phyloP scores from a whole-genome alignment of 2,329 filamentous ascomycete species.

The Penicillium sp. region DNA sequence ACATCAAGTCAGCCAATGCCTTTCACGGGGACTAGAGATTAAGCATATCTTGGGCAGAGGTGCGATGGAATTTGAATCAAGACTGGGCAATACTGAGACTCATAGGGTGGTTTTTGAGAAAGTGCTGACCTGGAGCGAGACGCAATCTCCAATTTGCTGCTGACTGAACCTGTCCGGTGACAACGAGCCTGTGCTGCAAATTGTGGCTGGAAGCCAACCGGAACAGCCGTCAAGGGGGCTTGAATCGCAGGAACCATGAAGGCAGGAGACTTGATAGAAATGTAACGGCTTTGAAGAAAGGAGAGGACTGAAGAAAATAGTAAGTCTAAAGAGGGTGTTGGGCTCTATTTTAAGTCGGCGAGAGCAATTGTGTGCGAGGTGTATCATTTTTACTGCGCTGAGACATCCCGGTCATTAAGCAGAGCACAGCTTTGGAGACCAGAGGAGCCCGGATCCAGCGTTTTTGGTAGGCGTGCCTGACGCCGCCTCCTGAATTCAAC shows the following conservation, averaged over 20 bases:
- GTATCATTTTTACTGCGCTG: slow-evolving; percentile 3
- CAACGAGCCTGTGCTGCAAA: slow-evolving; percentile 25
- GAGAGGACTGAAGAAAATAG: neutral
- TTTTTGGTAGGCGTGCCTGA: slow-evolving; percentile 18
- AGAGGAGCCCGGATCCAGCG: slow-evolving; percentile 6
- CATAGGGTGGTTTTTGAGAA: slow-evolving; percentile 7
- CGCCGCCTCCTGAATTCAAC: slow-evolving; percentile 13
- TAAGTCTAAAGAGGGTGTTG: neutral
- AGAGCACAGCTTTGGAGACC: slow-evolving; percentile 8
- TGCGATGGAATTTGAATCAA: neutral
- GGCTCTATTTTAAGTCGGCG: neutral
- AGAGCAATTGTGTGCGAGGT: neutral
- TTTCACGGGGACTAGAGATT: neutral
- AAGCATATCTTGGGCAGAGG: neutral
- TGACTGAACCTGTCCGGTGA: slow-evolving; percentile 26
- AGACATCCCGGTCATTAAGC: slow-evolving; percentile 11
- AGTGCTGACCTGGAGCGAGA: slow-evolving; percentile 33
- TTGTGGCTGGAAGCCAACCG: slow-evolving; percentile 27
- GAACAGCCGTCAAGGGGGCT: slow-evolving; percentile 24
- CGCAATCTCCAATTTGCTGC: slow-evolving; percentile 28
- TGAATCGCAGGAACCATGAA: slow-evolving; percentile 30
- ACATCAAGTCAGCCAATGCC: slow-evolving; percentile 20
- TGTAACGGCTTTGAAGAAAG: slow-evolving; percentile 1
- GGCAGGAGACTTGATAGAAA: slow-evolving; percentile 7
- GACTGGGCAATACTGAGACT: neutral